Conservation (phyloP, 2,329 filamentous ascomycete species). For the Fusarium sp. region DNA sequence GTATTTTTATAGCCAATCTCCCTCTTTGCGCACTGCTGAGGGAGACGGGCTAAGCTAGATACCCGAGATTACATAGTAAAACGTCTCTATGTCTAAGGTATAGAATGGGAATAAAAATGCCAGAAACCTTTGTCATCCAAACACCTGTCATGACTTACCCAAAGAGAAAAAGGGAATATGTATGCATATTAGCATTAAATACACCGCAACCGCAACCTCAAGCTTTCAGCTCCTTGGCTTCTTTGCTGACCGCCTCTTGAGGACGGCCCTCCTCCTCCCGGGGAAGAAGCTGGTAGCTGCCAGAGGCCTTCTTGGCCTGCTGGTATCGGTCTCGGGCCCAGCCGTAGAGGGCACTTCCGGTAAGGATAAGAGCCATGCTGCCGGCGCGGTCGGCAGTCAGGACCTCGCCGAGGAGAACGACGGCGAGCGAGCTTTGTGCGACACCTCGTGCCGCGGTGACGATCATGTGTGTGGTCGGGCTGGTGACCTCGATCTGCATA, state of each 20-base stretch:
- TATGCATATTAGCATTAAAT: constrained; percentile 11
- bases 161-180: constrained; percentile 24
- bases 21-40: constrained; percentile 33
- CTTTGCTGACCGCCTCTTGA: constrained; percentile 33
- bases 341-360: constrained; percentile 42
- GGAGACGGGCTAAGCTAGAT: constrained; percentile 17
- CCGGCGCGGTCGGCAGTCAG: constrained; percentile 43
- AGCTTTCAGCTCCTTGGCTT: constrained; percentile 28
- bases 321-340: constrained; percentile 44
- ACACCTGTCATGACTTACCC: constrained; percentile 33
- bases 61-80: constrained; percentile 34
- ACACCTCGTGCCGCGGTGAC: constrained; percentile 44
- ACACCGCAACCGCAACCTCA: constrained; percentile 6
- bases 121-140: constrained; percentile 23
- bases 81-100: constrained; percentile 35
- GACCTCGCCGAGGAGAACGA: constrained; percentile 42
- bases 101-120: constrained; percentile 24
- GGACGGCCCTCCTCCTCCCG: constrained; percentile 35
- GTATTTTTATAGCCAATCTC: constrained; percentile 18
- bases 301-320: constrained; percentile 41
- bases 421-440: constrained; percentile 43
- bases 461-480: constrained; percentile 46
- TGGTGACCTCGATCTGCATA: constrained; percentile 46
- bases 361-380: constrained; percentile 44
- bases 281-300: constrained; percentile 41